A percentile compares a stretch with the other conserved stretches of the same genome.
Conservation (phyloP, 2,329 filamentous ascomycete species). For the Phyllachora maydis region DNA sequence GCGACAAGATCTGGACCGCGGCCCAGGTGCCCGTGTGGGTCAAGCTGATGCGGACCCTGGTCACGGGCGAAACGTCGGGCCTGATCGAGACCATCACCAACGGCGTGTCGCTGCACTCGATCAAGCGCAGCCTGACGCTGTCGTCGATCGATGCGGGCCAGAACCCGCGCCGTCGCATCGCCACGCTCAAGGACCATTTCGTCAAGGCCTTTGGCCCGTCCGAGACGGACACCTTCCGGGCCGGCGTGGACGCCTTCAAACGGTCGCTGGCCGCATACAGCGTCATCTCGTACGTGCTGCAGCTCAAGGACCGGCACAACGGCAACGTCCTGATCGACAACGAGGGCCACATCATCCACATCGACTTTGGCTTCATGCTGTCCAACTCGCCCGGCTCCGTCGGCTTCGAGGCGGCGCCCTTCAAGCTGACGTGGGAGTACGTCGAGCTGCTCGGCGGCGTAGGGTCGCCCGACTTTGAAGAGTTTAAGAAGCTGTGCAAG, state of each 20-base stretch:
- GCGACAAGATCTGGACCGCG: conserved; percentile 64
- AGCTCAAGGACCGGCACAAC: conserved; percentile 74
- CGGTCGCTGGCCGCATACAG: conserved; percentile 70
- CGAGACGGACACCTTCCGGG: conserved; percentile 47
- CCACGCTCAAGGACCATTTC: conserved; percentile 66
- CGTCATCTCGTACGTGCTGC: conserved; percentile 65
- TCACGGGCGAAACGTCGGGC: conserved; percentile 68
- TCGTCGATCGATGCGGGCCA: conserved; percentile 51
- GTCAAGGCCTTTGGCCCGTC: conserved; percentile 56
- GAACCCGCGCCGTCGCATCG: conserved; percentile 56
- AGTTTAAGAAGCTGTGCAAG: conserved; percentile 64
- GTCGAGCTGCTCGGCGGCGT: conserved; percentile 64
- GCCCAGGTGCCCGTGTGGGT: conserved; percentile 65
- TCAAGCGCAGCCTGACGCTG: conserved; percentile 65
- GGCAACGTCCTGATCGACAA: conserved; percentile 75
- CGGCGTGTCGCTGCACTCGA: conserved; percentile 67
- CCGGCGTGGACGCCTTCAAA: conserved; percentile 60
- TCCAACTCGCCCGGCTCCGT: conserved; percentile 72
- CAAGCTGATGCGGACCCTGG: conserved; percentile 70
- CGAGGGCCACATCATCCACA: conserved; percentile 71
- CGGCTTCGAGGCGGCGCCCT: conserved; percentile 70
- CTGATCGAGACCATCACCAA: conserved; percentile 80
- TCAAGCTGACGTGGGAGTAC: conserved; percentile 69
- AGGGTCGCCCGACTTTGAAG: conserved; percentile 46
- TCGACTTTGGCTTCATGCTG: conserved; percentile 80